phyloP scores from a whole-genome alignment of 2,329 filamentous ascomycete species.

The Biscogniauxia mediterranea region DNA sequence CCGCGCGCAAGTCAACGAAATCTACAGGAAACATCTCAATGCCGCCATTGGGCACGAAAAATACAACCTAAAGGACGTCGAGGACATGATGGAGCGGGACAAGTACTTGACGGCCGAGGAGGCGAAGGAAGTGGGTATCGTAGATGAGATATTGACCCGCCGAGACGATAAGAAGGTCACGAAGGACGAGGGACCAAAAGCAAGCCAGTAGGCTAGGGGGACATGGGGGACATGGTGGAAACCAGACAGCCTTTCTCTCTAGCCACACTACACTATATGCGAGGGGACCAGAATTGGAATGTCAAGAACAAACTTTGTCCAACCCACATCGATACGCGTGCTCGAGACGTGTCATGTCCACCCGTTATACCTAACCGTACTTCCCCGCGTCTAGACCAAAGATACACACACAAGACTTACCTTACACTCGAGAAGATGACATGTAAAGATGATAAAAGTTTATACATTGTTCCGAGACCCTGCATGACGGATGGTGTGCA shows the following conservation, averaged over 20 bases:
- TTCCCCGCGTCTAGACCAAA: background rate
- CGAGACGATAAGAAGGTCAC: constrained; percentile 44
- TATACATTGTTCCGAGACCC: background rate
- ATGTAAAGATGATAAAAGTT: background rate
- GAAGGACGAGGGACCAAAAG: constrained; percentile 8
- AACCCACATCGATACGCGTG: background rate
- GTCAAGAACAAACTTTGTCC: background rate
- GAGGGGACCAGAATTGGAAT: too few species aligned
- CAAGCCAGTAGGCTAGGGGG: background rate
- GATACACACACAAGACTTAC: background rate
- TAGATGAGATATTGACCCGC: constrained; percentile 81
- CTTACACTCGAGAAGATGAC: too few species aligned
- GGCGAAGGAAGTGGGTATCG: constrained; percentile 83
- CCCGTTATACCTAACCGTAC: background rate
- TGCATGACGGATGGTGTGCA: background rate
- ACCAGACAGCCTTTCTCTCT: background rate
- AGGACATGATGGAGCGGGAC: constrained; percentile 94
- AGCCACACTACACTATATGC: background rate
- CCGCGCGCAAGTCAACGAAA: constrained; percentile 81
- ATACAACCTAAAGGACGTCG: constrained; percentile 78
- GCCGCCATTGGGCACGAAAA: constrained; percentile 71
- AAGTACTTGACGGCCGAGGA: constrained; percentile 90
- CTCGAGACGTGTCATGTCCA: background rate
- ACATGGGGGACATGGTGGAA: background rate
- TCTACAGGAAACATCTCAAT: constrained; percentile 85